Evolutionary conservation across 1,139 yeast species (phyloP).

Genomic region (Scheffersomyces cryptocercus): DNA sequence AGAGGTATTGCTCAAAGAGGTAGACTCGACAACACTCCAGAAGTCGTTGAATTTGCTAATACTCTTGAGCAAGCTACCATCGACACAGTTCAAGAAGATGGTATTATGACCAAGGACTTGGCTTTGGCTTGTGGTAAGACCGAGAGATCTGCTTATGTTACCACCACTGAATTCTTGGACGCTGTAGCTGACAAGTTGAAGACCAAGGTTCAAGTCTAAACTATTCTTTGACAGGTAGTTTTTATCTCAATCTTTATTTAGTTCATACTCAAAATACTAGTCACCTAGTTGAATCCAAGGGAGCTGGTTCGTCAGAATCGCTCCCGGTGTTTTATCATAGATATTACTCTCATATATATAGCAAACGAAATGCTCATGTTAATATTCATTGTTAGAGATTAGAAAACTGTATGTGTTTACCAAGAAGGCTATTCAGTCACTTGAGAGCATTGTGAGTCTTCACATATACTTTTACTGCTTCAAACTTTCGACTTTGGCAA

Average conservation of each 20-base stretch:
- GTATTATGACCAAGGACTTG: slow-evolving; percentile 93
- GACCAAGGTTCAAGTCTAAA: slow-evolving; percentile 9
- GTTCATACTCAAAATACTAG: not conserved
- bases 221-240: slow-evolving; percentile 5
- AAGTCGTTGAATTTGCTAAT: slow-evolving; percentile 77
- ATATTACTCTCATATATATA: not conserved
- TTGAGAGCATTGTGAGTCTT: too few species aligned
- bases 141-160: slow-evolving; percentile 75
- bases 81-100: slow-evolving; percentile 83
- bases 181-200: slow-evolving; percentile 57
- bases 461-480: too few species aligned
- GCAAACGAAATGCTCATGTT: not conserved
- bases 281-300: not conserved
- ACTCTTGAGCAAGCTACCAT: slow-evolving; percentile 77
- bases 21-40: slow-evolving; percentile 80
- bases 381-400: too few species aligned
- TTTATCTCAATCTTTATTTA: not conserved
- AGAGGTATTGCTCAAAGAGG: slow-evolving; percentile 93
- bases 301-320: not conserved
- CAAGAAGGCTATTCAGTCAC: too few species aligned
- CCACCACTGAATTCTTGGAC: slow-evolving; percentile 88
- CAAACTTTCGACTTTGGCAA: too few species aligned
- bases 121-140: slow-evolving; percentile 88
- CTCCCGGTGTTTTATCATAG: not conserved
- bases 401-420: too few species aligned